Conservation (phyloP, 257 asterid genomes). For the Nicotiana paniculata region DNA sequence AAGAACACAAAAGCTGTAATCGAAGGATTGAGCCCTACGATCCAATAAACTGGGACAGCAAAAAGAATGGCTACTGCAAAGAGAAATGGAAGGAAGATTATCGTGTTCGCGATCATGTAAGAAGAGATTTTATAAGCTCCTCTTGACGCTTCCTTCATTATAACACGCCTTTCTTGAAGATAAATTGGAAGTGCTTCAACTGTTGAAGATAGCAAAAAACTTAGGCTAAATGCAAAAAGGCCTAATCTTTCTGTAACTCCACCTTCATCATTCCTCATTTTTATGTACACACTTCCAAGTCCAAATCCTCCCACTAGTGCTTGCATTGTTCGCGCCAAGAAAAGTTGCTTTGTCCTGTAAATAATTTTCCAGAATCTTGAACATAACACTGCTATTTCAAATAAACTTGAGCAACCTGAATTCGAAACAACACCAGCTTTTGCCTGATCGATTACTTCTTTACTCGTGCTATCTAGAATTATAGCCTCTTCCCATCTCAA, state of each 20-base stretch:
- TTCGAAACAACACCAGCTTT: background rate
- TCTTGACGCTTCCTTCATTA: constrained; percentile 80
- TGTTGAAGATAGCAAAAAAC: constrained; percentile 86
- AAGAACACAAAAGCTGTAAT: constrained; percentile 57
- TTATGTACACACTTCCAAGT: constrained; percentile 62
- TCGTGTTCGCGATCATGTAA: constrained; percentile 68
- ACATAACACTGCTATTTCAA: constrained; percentile 55
- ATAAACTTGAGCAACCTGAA: constrained; percentile 13
- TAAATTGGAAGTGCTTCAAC: constrained; percentile 88
- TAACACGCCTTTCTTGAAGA: constrained; percentile 71
- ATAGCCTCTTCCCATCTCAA: constrained; percentile 18
- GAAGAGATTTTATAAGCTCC: constrained; percentile 72
- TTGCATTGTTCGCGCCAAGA: constrained; percentile 78
- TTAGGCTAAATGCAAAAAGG: constrained; percentile 72
- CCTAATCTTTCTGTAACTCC: constrained; percentile 78
- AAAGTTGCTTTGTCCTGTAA: constrained; percentile 81
- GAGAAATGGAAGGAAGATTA: constrained; percentile 66
- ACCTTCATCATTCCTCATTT: constrained; percentile 52
- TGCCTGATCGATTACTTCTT: background rate
- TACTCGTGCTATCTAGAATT: background rate
- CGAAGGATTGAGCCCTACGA: constrained; percentile 74
- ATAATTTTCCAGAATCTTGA: constrained; percentile 69
- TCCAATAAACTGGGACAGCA: constrained; percentile 76
- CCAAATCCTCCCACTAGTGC: constrained; percentile 85
- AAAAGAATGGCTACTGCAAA: constrained; percentile 68